Base-by-base conservation (phyloP, 1,284 basidiomycete genomes). In the Irpex lacteus region DNA sequence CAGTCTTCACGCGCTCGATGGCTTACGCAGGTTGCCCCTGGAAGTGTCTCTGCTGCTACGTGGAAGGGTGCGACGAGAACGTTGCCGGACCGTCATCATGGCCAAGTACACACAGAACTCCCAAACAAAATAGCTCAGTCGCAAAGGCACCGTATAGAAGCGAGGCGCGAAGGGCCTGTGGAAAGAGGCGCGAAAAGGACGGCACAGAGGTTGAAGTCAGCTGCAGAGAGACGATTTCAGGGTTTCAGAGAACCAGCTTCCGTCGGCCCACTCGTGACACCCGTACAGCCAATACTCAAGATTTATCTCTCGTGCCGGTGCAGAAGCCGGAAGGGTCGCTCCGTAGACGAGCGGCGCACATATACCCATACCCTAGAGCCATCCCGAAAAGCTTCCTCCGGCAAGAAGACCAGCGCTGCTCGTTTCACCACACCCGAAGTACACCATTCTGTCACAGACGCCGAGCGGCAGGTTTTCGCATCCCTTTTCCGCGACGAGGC, bases 1-100 rank as follows among this genome's bases (percentile, higher is more conserved):
- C 73, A 70, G 64, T 66, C 65, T 65, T 64, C 59, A 60, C 64
- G 59, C 59, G 63, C 64, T 59, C 66, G 67, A 67, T 58, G 63
- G 52, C 61, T 60, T 67, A 63, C 66, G 64, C 62, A 67, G 62
- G 59, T 63, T 54, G 60, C 63, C 19, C n/a, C 34, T 56, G 26
- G 21, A 56, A 36, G 15, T 11, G 34, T 8, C 26, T 56, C 21
- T 56, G 21, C 18, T 52, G 21, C 18, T 52, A 26, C n/a, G 9
- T 11, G 9, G 34, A 56, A 26, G 19, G 13, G n/a, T 21, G 34
- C 26, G 9, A 26, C 54, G 54, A 56, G 32, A 56, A 56, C 32
- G n/a, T 18, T 8, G 54, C 54, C 7, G 54, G 54, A 32, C 54
- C 54, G 21, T 56, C 54, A 15, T 56, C 54, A 8, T 56, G 54